phyloP scores from a whole-genome alignment of 1,284 basidiomycete species.

The Austropuccinia psidii region DNA sequence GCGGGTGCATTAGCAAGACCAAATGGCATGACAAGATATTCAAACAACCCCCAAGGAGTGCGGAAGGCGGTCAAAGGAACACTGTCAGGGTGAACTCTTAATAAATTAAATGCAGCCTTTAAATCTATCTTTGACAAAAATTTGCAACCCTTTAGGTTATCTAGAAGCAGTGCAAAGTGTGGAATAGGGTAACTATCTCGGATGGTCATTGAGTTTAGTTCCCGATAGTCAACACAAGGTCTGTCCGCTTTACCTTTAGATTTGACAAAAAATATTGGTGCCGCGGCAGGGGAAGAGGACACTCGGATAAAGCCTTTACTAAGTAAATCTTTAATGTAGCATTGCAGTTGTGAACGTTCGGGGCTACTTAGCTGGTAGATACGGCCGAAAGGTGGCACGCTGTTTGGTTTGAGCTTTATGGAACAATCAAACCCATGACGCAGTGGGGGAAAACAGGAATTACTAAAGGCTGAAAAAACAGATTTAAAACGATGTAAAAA shows the following conservation, averaged over 20 bases:
- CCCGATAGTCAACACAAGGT: constrained; percentile 4
- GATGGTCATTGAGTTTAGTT: not conserved
- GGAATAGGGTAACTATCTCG: not conserved
- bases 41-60: constrained; percentile 20
- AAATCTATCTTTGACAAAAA: constrained; percentile 1
- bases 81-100: not conserved
- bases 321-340: not conserved
- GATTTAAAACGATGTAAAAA: not conserved
- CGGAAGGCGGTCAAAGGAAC: constrained; percentile 3
- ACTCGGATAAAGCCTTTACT: constrained; percentile 6
- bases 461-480: not conserved
- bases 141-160: not conserved
- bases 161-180: not conserved
- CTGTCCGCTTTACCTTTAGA: constrained; percentile 35
- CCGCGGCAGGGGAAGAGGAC: constrained; percentile 5
- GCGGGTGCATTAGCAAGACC: constrained; percentile 10
- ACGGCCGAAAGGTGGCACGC: not conserved
- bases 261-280: constrained; percentile 37
- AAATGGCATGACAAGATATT: constrained; percentile 29
- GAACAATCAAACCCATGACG: not conserved
- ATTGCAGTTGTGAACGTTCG: not conserved
- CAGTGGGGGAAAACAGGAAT: not conserved
- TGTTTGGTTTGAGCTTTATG: not conserved
- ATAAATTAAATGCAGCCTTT: not conserved
- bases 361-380: not conserved